phyloP scores from a whole-genome alignment of 768 basidiomycete species.

The Kwoniella dejecticola region DNA sequence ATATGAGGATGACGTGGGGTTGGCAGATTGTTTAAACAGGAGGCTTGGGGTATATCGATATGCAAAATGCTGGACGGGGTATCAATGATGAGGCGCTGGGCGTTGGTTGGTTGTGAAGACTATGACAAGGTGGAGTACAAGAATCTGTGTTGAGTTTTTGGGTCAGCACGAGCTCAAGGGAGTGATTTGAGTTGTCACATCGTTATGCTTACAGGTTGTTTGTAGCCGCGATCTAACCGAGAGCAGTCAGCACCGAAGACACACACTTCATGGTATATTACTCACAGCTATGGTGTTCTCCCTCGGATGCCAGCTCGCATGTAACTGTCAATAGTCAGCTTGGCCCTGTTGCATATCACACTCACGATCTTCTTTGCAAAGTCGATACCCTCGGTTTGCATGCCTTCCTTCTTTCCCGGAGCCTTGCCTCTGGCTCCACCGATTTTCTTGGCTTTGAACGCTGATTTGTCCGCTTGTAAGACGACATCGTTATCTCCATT shows the following conservation, averaged over 20 bases:
- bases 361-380: conserved; percentile 57
- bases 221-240: conserved; percentile 87
- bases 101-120: not conserved
- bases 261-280: conserved; percentile 25
- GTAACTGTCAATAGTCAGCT: conserved; percentile 58
- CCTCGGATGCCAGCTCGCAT: conserved; percentile 81
- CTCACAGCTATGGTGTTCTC: conserved; percentile 97
- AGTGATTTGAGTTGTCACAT: too few relatives aligned
- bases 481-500: conserved; percentile 81
- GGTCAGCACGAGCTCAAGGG: not conserved
- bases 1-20: not conserved
- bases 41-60: conserved; percentile 3
- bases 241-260: conserved; percentile 14
- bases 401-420: conserved; percentile 69
- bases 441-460: conserved; percentile 99
- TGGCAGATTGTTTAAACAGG: not conserved
- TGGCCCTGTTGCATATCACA: not conserved
- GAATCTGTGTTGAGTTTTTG: conserved; percentile 37
- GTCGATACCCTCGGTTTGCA: conserved; percentile 83
- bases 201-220: conserved; percentile 79
- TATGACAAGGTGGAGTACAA: conserved; percentile 54
- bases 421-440: conserved; percentile 70
- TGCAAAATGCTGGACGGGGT: conserved; percentile 4
- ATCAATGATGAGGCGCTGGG: not conserved
- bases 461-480: conserved; percentile 96